These are phyloP conservation scores for Aspergillus puulaauensis DNA, from an alignment of 2,329 filamentous ascomycete genomes.

Conservation along the genomic window DNA sequence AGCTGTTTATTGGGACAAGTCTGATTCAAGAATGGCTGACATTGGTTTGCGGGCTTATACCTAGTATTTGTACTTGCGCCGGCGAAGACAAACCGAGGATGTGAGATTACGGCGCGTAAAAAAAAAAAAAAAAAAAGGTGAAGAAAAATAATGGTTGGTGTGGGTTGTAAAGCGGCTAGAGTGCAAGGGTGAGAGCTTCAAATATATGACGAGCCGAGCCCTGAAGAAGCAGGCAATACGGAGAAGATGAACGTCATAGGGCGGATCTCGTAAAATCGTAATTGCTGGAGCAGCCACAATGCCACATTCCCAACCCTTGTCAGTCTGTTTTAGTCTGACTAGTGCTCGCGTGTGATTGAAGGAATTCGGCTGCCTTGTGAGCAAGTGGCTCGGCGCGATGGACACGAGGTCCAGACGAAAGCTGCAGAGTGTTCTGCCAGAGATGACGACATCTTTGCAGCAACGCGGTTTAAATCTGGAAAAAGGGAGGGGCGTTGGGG, in stretches of 20 bases:
- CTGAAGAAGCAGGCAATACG: neutral
- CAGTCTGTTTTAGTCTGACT: conserved; percentile 1
- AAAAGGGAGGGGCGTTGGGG: no score
- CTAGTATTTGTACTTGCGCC: neutral
- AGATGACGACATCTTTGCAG: neutral
- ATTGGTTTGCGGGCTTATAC: neutral
- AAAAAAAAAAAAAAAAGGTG: neutral
- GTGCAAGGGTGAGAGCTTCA: conserved; percentile 7
- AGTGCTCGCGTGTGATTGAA: conserved; percentile 11
- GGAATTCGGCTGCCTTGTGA: conserved; percentile 17
- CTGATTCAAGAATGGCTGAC: neutral
- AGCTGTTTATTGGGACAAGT: neutral
- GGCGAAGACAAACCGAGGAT: neutral
- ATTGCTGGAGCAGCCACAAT: neutral
- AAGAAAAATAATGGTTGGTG: neutral
- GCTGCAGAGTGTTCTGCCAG: neutral
- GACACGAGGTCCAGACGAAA: conserved; percentile 7
- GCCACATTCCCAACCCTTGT: neutral
- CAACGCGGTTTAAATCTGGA: neutral
- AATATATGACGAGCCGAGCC: conserved; percentile 4
- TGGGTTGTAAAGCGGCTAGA: neutral
- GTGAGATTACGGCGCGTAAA: neutral
- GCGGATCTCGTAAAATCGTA: conserved; percentile 3
- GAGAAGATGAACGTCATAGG: conserved; percentile 7
- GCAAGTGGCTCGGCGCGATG: conserved; percentile 16